These are phyloP conservation scores for Gyrodon lividus DNA, from an alignment of 768 basidiomycete species.

Conservation along the genomic window DNA sequence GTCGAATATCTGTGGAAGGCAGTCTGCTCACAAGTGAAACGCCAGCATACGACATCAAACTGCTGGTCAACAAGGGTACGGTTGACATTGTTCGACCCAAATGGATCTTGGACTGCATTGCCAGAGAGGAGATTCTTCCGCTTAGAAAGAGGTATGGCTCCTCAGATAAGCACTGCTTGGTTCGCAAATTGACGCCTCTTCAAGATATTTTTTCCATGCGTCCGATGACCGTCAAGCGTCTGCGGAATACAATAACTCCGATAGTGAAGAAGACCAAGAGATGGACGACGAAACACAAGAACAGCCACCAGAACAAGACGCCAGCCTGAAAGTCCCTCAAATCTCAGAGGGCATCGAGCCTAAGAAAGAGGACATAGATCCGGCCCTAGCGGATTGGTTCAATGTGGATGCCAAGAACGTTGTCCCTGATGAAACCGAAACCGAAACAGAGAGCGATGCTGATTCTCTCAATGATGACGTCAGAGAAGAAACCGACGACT, in stretches of 20 bases:
- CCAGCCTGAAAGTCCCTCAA: neutral
- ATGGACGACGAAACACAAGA: conserved; percentile 10
- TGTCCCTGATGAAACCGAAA: conserved; percentile 33
- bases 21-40: neutral
- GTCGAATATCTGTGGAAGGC: neutral
- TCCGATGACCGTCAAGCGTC: conserved; percentile 47
- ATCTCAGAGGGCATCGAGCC: conserved; percentile 5
- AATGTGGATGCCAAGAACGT: conserved; percentile 43
- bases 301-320: conserved; percentile 19
- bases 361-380: conserved; percentile 41
- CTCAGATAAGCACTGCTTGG: neutral
- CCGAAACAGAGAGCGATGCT: conserved; percentile 60
- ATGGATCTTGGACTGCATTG: conserved; percentile 83
- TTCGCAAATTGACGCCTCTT: neutral
- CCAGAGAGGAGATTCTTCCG: conserved; percentile 51
- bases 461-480: conserved; percentile 71
- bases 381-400: conserved; percentile 60
- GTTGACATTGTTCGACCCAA: conserved; percentile 75
- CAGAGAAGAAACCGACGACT: conserved; percentile 38
- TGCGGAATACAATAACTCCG: conserved; percentile 51
- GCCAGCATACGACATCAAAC: conserved; percentile 67
- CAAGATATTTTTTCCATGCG: conserved; percentile 80
- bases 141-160: conserved; percentile 62
- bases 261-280: conserved; percentile 33
- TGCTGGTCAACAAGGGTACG: conserved; percentile 66